Evolutionary conservation across 2,329 filamentous ascomycete species (phyloP), one percentile per base, ranked within the genome.

Genomic region (Alternaria brassicae): DNA sequence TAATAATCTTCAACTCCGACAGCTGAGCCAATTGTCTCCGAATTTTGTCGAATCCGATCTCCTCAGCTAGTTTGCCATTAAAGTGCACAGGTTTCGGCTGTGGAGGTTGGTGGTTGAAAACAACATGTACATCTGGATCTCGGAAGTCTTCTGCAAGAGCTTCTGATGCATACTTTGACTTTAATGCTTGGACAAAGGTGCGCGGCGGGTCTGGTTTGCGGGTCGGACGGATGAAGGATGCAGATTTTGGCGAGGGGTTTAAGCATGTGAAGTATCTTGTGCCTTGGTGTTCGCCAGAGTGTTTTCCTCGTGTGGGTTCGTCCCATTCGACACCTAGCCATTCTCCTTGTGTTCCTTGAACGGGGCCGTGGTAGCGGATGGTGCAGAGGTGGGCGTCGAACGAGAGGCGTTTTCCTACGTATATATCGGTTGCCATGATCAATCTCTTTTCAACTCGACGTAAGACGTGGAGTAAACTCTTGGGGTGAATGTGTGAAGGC

Each of bases 301-400:
- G 93, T 81, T 97, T 98, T 61, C 95, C 95, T 71, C 93, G 86
- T 36, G 83, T 84, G 56, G 88, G 82, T 76, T 97, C 91, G 79
- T 98, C 94, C 95, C 95, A 99, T 84, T 99, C 95, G 47, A 98
- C 92, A 45, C 95, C 95, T 32, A 98, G 85, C 93, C 94, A 98
- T 63, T 85, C 82, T 48, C 92, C 91, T 41, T 86, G 83, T 8
- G 92, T 93, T 67, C 90, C 91, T 50, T 86, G 83, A 7, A 98
- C 90, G 32, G 85, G 78, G 42, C 95, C 95, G 61, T 91, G 80
- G 74, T 93, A 98, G 61, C 92, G 89, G 58, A 98, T 85, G 1
- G 94, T 98, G 79, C 93, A 97, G 40, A 91, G 80, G 19, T 88
- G 87, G 30, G 87, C 88, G 66, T 90, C 88, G 70, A 91, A 96